These are phyloP conservation scores for Aspergillus caelatus DNA, from an alignment of 2,329 filamentous ascomycete genomes.

Conservation along the genomic window DNA sequence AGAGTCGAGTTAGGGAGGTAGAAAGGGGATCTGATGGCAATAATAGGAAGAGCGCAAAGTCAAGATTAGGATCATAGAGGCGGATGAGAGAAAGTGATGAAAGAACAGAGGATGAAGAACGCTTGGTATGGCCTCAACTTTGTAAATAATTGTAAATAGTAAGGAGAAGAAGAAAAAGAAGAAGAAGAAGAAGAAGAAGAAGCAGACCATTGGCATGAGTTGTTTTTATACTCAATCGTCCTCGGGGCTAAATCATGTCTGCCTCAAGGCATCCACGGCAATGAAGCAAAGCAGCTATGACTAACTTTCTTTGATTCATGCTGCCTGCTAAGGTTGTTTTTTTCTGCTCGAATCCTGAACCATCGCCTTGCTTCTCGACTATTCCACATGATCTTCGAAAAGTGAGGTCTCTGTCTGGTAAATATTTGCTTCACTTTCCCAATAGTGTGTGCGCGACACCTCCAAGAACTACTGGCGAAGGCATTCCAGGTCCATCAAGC, in stretches of 20 bases:
- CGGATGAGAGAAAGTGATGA: not conserved
- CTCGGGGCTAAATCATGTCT: not conserved
- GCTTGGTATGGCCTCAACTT: not conserved
- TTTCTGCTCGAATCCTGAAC: not conserved
- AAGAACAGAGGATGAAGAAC: not conserved
- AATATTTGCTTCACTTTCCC: not conserved
- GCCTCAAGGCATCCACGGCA: conserved; percentile 1
- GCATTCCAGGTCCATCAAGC: not conserved
- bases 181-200: too few relatives aligned
- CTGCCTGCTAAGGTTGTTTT: conserved; percentile 1
- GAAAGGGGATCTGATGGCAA: not conserved
- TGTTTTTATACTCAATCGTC: not conserved
- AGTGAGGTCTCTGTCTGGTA: not conserved
- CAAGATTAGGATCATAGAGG: not conserved
- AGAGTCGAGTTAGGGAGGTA: not conserved
- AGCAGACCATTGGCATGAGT: not conserved
- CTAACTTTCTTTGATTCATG: not conserved
- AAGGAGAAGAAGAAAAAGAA: not conserved
- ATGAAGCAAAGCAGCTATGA: not conserved
- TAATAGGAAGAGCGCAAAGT: not conserved
- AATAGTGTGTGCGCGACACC: not conserved
- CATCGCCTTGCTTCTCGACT: too few relatives aligned
- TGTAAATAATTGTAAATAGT: not conserved
- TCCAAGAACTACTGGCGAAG: not conserved
- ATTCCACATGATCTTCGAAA: not conserved